Base-by-base conservation (phyloP, 208 protist species). In the Strigomonas culicis region DNA sequence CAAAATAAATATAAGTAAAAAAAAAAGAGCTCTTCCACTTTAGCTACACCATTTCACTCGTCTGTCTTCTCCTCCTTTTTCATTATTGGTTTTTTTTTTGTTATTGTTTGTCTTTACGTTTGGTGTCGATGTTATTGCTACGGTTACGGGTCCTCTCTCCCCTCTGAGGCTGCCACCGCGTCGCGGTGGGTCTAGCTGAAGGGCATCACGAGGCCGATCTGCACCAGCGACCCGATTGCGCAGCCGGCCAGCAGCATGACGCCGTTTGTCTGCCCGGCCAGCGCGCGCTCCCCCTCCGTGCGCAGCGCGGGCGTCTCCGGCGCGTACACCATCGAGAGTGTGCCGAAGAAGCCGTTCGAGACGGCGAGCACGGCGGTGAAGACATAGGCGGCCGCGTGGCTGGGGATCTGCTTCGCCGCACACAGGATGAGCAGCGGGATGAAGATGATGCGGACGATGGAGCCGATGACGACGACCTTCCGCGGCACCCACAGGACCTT, bases 381-480 rank as follows among this genome's bases (percentile, higher is more conserved):
- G 4, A 92, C 63, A 68, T 86, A 88, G 10, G 75, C 55, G 10
- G 78, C 62, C 17, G 64, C 72, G 56, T 87, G 53, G 11, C 60
- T 70, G 0, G 79, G 82, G 34, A 95, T 92, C 49, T 66, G 70
- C 32, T 72, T 62, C 60, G 66, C 51, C 13, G 80, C 84, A 53
- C 86, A 95, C 13, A 95, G 67, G 21, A 95, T n/a, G 11, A 93
- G 46, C 21, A 92, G 64, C n/a, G 86, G 86, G 50, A 93, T 51
- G 19, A 95, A 78, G 4, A 89, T 13, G 10, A 90, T 59, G n/a
- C 86, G 89, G 0, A 25, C 63, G 49, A 70, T 57, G 49, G 62
- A 75, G 31, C 31, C 69, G 57, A 82, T 70, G 17, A 88, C 21
- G 34, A 83, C 60, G 13, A 70, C 57, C 13, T 57, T 64, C 27